Percentiles rank a stretch among this genome's conserved stretches.
Conservation (phyloP, 495 filamentous ascomycete species). For the Daldinia concentrica region DNA sequence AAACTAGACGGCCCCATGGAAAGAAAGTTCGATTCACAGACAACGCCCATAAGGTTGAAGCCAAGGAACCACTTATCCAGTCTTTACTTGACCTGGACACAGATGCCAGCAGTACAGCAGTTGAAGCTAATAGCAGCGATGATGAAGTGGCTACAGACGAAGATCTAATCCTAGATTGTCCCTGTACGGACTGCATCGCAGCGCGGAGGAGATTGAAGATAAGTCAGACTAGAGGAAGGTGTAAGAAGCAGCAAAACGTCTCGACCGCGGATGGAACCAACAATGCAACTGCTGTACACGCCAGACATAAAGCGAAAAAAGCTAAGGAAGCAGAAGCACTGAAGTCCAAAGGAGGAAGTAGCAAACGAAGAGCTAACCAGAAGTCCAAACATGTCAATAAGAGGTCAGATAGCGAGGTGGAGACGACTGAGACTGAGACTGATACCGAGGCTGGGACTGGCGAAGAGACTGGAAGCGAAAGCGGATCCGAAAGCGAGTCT, state of each 20-base stretch:
- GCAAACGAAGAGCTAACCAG: slow-evolving; percentile 18
- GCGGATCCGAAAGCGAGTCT: slow-evolving; percentile 25
- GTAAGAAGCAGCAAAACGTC: slow-evolving; percentile 16
- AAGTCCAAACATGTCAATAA: slow-evolving; percentile 38
- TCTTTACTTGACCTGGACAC: slow-evolving; percentile 9
- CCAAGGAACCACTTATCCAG: slow-evolving; percentile 31
- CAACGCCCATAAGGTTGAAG: slow-evolving; percentile 32
- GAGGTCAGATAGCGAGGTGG: slow-evolving; percentile 27
- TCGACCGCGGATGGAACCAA: slow-evolving; percentile 20
- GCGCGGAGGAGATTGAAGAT: slow-evolving; percentile 18
- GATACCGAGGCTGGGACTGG: slow-evolving; percentile 12
- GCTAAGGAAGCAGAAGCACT: slow-evolving; percentile 2
- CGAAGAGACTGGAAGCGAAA: slow-evolving; percentile 20
- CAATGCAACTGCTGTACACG: slow-evolving; percentile 21
- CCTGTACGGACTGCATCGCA: slow-evolving; percentile 39
- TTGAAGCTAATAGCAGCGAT: slow-evolving; percentile 25
- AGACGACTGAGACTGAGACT: background rate
- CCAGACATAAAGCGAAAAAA: slow-evolving; percentile 34
- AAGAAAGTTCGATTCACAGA: slow-evolving; percentile 41
- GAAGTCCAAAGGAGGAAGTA: slow-evolving; percentile 5
- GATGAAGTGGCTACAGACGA: slow-evolving; percentile 22
- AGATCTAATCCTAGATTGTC: slow-evolving; percentile 35
- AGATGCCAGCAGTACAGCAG: slow-evolving; percentile 15
- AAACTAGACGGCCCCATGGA: background rate
- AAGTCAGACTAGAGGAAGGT: slow-evolving; percentile 12